Base-by-base conservation (phyloP, 2,329 filamentous ascomycete genomes). In the Moelleriella libera region DNA sequence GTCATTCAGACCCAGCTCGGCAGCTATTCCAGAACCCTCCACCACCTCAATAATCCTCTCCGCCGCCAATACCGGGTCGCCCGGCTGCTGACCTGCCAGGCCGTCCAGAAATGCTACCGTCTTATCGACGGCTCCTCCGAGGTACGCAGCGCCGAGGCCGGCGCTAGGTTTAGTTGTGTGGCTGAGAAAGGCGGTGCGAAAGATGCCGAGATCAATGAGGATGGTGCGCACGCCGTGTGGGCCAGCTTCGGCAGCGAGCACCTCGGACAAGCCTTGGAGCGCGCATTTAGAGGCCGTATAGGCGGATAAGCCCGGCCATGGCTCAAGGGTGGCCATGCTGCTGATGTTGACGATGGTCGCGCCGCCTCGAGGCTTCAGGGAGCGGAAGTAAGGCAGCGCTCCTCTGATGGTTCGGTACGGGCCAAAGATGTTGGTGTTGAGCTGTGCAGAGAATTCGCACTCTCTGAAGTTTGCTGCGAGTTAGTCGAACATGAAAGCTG, bases 401-500 rank as follows among this genome's bases (percentile, higher is more conserved):
- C 69, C 68, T 45, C 69, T 68, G 34, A 63, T 67, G n/a, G 71
- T 58, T 49, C 67, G 69, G 5, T 75, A 55, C 6, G 67, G 62
- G 9, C 71, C 71, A 49, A 73, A 71, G 30, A 76, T 58, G 51
- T 76, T 75, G 46, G 68, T 70, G 47, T 68, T 59, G 52, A 72
- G 69, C 40, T 64, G 60, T 14, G 63, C 57, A 42, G 59, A 58
- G 30, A 64, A 61, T 54, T 72, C 66, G 12, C 60, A 54, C 12
- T 64, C 61, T 2, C 62, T 64, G n/a, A 21, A 32, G 40, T 41
- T 11, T 31, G 9, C 12, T 43, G 14, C 44, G 34, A 45, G 30
- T 45, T 10, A 45, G 8, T 10, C n/a, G 32, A 3, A 5, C 29
- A 11, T 5, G 30, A 21, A 30, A n/a, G 6, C 5, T 34, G 12